Evolutionary conservation across 2,329 filamentous ascomycete genomes (phyloP).

Genomic region (Beauveria rudraprayagi): DNA sequence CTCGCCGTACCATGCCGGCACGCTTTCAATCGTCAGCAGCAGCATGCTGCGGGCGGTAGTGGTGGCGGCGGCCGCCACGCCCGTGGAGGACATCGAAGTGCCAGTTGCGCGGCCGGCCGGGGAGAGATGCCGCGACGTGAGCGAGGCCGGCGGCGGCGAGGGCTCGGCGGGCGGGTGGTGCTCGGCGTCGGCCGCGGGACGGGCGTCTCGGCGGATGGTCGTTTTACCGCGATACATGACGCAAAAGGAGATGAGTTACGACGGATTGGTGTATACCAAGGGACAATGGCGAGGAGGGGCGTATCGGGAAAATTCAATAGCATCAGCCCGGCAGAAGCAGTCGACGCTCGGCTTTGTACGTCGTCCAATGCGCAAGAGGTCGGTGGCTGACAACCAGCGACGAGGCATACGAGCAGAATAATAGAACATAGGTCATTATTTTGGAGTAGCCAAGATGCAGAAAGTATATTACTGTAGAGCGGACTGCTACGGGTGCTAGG

Average conservation of each 20-base stretch:
- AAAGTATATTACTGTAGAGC: neutral
- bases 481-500: too few relatives aligned
- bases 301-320: too few relatives aligned
- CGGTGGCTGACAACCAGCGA: neutral
- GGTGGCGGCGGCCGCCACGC: neutral
- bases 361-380: neutral
- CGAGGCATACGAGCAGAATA: neutral
- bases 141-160: neutral
- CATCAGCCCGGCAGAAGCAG: neutral
- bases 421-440: neutral
- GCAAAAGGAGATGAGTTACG: neutral
- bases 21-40: slow-evolving; percentile 21
- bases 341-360: neutral
- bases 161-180: neutral
- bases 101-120: neutral
- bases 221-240: slow-evolving; percentile 1
- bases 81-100: too few relatives aligned
- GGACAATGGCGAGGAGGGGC: neutral
- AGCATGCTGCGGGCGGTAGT: neutral
- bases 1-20: slow-evolving; percentile 35
- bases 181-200: neutral
- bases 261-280: neutral
- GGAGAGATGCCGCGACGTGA: neutral
- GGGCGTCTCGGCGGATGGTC: neutral
- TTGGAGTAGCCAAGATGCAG: neutral